phyloP scores from a whole-genome alignment of 1,139 yeast genomes.

The Hemisphaericaspora lyxosophila region DNA sequence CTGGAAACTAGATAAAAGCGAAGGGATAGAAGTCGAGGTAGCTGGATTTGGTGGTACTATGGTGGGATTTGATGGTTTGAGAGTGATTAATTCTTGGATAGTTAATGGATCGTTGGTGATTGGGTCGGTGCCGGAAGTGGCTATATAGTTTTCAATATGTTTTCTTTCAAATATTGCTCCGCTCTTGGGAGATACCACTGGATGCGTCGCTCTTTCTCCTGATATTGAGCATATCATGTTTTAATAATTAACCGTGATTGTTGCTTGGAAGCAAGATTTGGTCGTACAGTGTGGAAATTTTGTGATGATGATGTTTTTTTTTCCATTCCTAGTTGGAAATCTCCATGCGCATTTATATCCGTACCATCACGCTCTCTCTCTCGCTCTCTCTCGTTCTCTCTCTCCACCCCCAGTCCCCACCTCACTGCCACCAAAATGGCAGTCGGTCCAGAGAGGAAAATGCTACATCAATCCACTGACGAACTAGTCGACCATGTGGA shows the following conservation, averaged over 20 bases:
- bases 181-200: constrained; percentile 77
- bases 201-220: constrained; percentile 64
- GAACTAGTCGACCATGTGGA: no score
- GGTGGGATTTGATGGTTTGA: constrained; percentile 14
- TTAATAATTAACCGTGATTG: no score
- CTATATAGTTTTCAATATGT: constrained; percentile 60
- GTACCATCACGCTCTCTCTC: no score
- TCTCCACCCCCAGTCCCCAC: no score
- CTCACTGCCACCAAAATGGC: no score
- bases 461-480: no score
- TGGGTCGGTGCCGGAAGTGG: constrained; percentile 75
- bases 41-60: constrained; percentile 50
- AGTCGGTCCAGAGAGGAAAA: no score
- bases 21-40: constrained; percentile 69
- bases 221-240: constrained; percentile 38
- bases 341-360: no score
- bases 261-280: no score
- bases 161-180: constrained; percentile 69
- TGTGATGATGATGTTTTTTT: not conserved
- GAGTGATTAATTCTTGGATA: constrained; percentile 55
- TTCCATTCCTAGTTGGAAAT: no score
- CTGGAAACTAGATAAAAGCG: constrained; percentile 71
- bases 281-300: no score
- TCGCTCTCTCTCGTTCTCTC: no score
- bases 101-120: constrained; percentile 61